Evolutionary conservation across 2,329 filamentous ascomycete species (phyloP).

Genomic region (Beauveria scarabaeidicola): DNA sequence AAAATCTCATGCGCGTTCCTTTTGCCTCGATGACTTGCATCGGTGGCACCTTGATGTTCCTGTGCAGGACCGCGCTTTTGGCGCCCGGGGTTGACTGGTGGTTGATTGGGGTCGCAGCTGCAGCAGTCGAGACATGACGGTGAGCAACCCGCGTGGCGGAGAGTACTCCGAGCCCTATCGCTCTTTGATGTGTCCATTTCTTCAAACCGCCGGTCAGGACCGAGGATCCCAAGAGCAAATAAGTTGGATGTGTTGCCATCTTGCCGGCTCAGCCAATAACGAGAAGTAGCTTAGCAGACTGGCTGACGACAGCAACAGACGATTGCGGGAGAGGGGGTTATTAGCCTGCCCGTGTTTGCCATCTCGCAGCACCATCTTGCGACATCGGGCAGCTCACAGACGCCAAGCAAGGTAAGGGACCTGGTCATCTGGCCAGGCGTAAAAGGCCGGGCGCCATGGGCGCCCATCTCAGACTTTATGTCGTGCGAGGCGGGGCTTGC

Average conservation of each 20-base stretch:
- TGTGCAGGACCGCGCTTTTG: slow-evolving; percentile 1
- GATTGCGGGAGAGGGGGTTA: background rate
- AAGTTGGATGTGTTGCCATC: background rate
- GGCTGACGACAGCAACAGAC: background rate
- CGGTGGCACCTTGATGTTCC: background rate
- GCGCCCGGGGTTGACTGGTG: background rate
- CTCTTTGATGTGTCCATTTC: background rate
- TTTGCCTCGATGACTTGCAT: slow-evolving; percentile 36
- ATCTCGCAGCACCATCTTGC: background rate
- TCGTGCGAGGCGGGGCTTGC: slow-evolving; percentile 1
- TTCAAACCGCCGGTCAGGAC: too few species aligned
- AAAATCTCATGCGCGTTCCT: slow-evolving; percentile 1
- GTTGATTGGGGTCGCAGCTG: background rate
- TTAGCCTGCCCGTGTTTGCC: background rate
- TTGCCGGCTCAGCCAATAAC: background rate
- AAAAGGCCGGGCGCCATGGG: background rate
- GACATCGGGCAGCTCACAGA: slow-evolving; percentile 2
- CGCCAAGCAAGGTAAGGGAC: slow-evolving; percentile 2
- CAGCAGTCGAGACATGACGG: background rate
- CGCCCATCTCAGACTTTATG: background rate
- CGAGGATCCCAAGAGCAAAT: background rate
- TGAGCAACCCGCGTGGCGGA: background rate
- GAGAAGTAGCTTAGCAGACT: background rate
- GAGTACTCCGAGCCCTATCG: background rate
- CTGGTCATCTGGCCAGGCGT: background rate